phyloP scores from a whole-genome alignment of 2,329 filamentous ascomycete species.

The Metarhizium robertsii region DNA sequence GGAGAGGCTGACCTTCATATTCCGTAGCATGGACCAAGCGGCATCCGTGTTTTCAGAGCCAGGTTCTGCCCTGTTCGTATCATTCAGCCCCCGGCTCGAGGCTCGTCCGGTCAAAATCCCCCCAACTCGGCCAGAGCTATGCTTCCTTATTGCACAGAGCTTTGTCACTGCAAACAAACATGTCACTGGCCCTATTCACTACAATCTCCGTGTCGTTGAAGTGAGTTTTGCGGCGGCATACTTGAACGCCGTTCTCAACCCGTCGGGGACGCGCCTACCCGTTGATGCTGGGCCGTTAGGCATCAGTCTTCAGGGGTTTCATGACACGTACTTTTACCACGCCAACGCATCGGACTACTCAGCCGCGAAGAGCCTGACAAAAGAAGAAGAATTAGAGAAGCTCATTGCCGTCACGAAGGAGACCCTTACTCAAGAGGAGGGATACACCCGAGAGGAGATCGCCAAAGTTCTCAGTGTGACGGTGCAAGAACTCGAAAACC shows the following conservation, averaged over 20 bases:
- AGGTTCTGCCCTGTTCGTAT: slow-evolving; percentile 81
- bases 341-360: slow-evolving; percentile 28
- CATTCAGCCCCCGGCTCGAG: slow-evolving; percentile 71
- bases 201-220: slow-evolving; percentile 94
- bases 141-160: slow-evolving; percentile 88
- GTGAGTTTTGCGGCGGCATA: slow-evolving; percentile 77
- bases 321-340: slow-evolving; percentile 65
- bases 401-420: slow-evolving; percentile 61
- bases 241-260: slow-evolving; percentile 49
- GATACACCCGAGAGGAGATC: slow-evolving; percentile 84
- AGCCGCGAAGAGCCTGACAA: slow-evolving; percentile 31
- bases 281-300: slow-evolving; percentile 75
- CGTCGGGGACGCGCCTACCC: slow-evolving; percentile 52
- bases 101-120: slow-evolving; percentile 77
- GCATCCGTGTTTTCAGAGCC: slow-evolving; percentile 88
- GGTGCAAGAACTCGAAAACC: slow-evolving; percentile 61
- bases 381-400: slow-evolving; percentile 61
- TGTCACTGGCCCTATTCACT: slow-evolving; percentile 85
- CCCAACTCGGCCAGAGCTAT: slow-evolving; percentile 69
- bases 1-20: slow-evolving; percentile 8
- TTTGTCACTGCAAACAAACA: slow-evolving; percentile 94
- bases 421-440: slow-evolving; percentile 67
- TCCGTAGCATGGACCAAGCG: slow-evolving; percentile 81
- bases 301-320: slow-evolving; percentile 76
- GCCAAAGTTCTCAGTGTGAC: slow-evolving; percentile 60